Evolutionary conservation across 768 basidiomycete genomes (phyloP), one percentile per base, ranked within the genome.

Genomic region (Mycena indigotica): DNA sequence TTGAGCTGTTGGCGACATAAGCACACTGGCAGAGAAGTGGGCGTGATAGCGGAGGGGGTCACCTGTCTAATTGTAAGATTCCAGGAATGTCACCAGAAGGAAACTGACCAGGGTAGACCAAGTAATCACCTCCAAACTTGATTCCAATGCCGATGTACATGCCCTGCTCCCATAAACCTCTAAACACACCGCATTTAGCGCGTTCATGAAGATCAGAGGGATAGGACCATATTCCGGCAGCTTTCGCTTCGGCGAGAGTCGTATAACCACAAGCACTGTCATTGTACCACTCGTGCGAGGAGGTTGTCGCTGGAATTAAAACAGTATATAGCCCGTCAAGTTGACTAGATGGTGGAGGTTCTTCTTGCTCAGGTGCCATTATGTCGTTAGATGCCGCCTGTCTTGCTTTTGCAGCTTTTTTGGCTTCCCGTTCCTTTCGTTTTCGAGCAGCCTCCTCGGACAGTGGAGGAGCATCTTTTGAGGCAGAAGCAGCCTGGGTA

Each of bases 31-130:
- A 21, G 88, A 87, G 69, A 98, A 98, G 71, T 99, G 97, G 2
- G 96, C 97, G 68, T 99, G 97, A 70, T 96, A 99, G 24, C 97
- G 84, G 51, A 98, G 74, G 8, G 95, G 94, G 70, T 99, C 95
- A 54, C 94, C 94, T 96, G 23, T 3, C 10, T 59, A 1, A 52
- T 45, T 26, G 45, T 50, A 19, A 62, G 38, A 16, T 51, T 17
- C n/a, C n/a, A n/a, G n/a, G n/a, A n/a, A n/a, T n/a, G n/a, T n/a
- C n/a, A n/a, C n/a, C n/a, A n/a, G n/a, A 32, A 24, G 8, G 23
- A 56, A 50, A 72, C 84, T 39, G 68, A 89, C 96, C 96, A 51
- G 97, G 97, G 73, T 99, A 99, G 1, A 98, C 90, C 41, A 99
- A 75, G 71, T 93, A 98, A 66, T 98, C 95, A 1, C 95, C 95